Evolutionary conservation across 495 filamentous ascomycete genomes (phyloP).

Genomic region (Penicillium daleae): DNA sequence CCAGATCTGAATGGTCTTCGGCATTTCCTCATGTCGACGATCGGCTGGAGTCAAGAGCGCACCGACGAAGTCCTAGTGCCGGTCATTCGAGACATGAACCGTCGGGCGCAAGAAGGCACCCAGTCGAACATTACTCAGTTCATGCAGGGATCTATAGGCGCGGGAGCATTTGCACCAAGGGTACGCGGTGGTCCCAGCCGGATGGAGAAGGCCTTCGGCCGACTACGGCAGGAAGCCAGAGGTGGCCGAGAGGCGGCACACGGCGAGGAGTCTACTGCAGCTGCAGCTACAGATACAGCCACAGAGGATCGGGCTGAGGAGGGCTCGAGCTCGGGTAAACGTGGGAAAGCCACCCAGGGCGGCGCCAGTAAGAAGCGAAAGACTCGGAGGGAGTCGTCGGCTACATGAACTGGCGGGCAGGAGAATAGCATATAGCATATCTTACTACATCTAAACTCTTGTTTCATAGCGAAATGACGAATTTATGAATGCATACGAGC

Average conservation of each 20-base stretch:
- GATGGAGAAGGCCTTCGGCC: constrained; percentile 78
- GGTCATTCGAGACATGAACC: constrained; percentile 93
- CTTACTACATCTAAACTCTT: neutral
- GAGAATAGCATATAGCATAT: neutral
- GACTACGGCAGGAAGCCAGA: constrained; percentile 62
- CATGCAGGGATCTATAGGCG: constrained; percentile 67
- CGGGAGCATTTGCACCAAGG: constrained; percentile 79
- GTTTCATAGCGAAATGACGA: neutral
- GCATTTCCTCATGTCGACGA: constrained; percentile 86
- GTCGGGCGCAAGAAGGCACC: constrained; percentile 80
- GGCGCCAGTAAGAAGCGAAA: constrained; percentile 24
- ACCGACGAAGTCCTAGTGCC: constrained; percentile 95
- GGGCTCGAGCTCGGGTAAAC: constrained; percentile 13
- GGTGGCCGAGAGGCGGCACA: constrained; percentile 9
- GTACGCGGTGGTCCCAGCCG: constrained; percentile 68
- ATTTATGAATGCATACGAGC: neutral
- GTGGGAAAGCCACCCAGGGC: constrained; percentile 7
- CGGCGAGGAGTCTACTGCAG: neutral
- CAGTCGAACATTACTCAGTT: constrained; percentile 95
- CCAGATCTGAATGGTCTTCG: constrained; percentile 87
- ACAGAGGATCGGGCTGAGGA: constrained; percentile 7
- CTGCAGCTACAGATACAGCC: neutral
- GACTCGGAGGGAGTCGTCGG: constrained; percentile 6
- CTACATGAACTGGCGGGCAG: constrained; percentile 5
- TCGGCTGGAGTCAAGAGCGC: constrained; percentile 87